Conservation (phyloP, 106 monocot genomes). For the Dioscorea dumetorum region DNA sequence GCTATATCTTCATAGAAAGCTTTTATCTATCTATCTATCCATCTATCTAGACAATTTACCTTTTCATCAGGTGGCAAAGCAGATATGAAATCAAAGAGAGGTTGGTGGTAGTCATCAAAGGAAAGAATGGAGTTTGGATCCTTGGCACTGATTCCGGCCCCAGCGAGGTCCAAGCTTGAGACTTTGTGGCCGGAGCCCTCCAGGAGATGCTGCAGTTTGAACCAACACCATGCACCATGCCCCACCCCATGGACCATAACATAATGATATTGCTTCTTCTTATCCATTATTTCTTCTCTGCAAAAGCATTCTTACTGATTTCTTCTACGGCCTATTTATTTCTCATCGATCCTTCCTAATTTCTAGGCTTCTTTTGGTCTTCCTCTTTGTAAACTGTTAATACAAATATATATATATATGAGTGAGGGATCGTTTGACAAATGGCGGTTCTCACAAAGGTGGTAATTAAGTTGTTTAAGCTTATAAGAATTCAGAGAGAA, state of each 20-base stretch:
- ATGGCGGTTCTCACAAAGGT: too few species aligned
- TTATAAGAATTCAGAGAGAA: too few species aligned
- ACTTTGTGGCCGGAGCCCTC: conserved; percentile 25
- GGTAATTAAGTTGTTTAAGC: too few species aligned
- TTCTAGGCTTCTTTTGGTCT: background rate
- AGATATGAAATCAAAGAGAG: conserved; percentile 32
- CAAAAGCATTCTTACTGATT: too few species aligned
- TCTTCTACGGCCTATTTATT: too few species aligned
- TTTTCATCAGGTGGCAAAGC: conserved; percentile 22
- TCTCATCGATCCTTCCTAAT: background rate
- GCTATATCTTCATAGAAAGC: too few species aligned
- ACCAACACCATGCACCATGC: conserved; percentile 62
- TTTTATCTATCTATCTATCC: too few species aligned
- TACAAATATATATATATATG: too few species aligned
- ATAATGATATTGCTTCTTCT: conserved; percentile 17
- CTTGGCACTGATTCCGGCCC: conserved; percentile 23
- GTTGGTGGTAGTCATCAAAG: conserved; percentile 36
- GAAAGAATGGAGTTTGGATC: conserved; percentile 16
- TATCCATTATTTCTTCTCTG: too few species aligned
- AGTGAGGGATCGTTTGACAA: background rate
- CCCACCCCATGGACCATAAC: conserved; percentile 44
- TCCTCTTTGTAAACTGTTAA: background rate
- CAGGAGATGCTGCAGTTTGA: conserved; percentile 21
- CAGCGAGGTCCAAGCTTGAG: conserved; percentile 37
- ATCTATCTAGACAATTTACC: conserved; percentile 5